phyloP scores from a whole-genome alignment of 2,329 filamentous ascomycete genomes.

The Exophiala bonariae region DNA sequence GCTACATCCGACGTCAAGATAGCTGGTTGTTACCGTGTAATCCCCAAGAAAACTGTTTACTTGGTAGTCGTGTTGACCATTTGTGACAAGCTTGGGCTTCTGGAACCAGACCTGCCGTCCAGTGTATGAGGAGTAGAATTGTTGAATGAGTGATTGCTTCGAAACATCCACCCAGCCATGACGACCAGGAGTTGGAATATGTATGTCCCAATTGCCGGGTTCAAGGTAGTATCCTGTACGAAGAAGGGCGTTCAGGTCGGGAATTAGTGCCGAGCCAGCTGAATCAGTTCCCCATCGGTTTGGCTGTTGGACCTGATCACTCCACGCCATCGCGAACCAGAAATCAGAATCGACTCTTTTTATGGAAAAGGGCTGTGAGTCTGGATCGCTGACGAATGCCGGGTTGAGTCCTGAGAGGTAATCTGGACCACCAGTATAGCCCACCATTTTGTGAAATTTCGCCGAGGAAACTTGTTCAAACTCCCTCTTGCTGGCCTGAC shows the following conservation, averaged over 20 bases:
- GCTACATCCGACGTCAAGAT: constrained; percentile 7
- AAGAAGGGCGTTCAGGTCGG: constrained; percentile 9
- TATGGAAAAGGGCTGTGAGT: neutral
- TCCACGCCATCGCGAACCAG: neutral
- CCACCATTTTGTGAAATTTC: neutral
- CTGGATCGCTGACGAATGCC: neutral
- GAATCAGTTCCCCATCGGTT: constrained; percentile 6
- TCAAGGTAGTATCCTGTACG: neutral
- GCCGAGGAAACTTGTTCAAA: constrained; percentile 6
- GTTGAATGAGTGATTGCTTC: constrained; percentile 4
- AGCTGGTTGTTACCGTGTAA: constrained; percentile 5
- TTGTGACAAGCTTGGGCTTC: neutral
- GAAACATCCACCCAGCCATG: constrained; percentile 13
- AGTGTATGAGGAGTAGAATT: constrained; percentile 5
- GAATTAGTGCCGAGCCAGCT: constrained; percentile 5
- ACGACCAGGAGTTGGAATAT: neutral
- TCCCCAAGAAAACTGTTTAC: constrained; percentile 7
- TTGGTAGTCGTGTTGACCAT: neutral
- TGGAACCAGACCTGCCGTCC: constrained; percentile 1
- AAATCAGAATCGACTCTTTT: neutral
- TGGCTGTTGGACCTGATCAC: neutral
- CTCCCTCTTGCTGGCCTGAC: constrained; percentile 13
- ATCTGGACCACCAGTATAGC: neutral
- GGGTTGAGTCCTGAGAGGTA: constrained; percentile 5
- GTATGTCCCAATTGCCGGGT: neutral